Conservation (phyloP, 1,284 basidiomycete genomes). For the Leccinum pseudoinsigne region DNA sequence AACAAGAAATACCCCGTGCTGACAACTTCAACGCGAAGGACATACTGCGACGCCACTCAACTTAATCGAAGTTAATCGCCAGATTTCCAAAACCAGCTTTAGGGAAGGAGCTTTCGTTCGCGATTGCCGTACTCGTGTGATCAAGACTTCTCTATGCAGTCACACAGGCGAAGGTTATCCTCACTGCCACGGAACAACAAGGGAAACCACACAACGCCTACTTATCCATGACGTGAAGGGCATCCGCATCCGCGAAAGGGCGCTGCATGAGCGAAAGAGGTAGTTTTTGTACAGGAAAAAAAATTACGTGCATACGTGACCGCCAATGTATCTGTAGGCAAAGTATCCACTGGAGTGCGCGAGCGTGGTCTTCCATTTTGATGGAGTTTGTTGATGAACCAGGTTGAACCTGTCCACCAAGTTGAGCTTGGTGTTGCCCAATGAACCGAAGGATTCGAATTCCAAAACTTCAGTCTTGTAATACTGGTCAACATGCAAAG, state of each 20-base stretch:
- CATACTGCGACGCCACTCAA: not conserved
- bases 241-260: not conserved
- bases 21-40: not conserved
- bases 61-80: not conserved
- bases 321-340: not conserved
- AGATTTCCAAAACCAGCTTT: not conserved
- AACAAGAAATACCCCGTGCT: conserved; percentile 12
- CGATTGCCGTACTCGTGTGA: not conserved
- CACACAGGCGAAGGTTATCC: conserved; percentile 11
- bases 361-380: conserved; percentile 20
- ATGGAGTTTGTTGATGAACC: not conserved
- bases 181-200: conserved; percentile 13
- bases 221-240: conserved; percentile 29
- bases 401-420: conserved; percentile 8
- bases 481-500: conserved; percentile 1
- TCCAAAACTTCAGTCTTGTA: not conserved
- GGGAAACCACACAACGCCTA: conserved; percentile 25
- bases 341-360: not conserved
- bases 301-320: conserved; percentile 18
- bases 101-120: not conserved
- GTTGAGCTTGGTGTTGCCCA: conserved; percentile 7
- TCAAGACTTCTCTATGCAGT: not conserved
- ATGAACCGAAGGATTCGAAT: conserved; percentile 1
- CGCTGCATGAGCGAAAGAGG: conserved; percentile 5
- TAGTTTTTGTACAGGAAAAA: conserved; percentile 8